Conservation (phyloP, 2,329 filamentous ascomycete species). For the Claviceps sorghi region DNA sequence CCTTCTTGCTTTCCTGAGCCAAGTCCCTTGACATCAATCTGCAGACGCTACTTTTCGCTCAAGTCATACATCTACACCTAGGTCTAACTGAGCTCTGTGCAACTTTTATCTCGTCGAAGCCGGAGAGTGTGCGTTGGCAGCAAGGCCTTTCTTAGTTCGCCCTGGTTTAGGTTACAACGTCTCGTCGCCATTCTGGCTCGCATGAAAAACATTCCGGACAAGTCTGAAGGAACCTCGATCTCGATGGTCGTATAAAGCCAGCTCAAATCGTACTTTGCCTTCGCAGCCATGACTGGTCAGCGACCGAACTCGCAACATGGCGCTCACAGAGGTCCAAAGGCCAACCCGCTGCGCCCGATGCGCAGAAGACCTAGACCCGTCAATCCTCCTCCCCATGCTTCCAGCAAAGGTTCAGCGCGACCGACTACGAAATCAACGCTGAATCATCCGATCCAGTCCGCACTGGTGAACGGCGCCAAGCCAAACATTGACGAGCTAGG, state of each 20-base stretch:
- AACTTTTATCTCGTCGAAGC: background rate
- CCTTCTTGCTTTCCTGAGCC: background rate
- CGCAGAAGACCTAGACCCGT: conserved; percentile 26
- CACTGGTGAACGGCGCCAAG: conserved; percentile 15
- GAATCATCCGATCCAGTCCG: conserved; percentile 9
- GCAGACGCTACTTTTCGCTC: background rate
- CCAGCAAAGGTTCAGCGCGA: conserved; percentile 26
- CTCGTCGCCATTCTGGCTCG: background rate
- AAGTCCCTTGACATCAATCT: background rate
- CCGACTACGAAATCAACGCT: conserved; percentile 9
- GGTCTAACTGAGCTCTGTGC: background rate
- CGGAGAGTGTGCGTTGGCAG: background rate
- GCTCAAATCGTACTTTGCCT: background rate
- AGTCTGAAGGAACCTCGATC: background rate
- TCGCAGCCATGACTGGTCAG: conserved; percentile 28
- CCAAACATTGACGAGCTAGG: conserved; percentile 28
- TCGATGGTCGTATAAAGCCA: background rate
- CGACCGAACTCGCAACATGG: conserved; percentile 23
- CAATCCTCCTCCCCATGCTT: conserved; percentile 51
- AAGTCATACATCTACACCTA: background rate
- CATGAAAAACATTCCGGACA: background rate
- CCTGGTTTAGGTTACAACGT: background rate
- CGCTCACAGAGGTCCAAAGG: conserved; percentile 15
- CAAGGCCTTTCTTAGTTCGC: background rate
- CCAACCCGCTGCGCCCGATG: conserved; percentile 25